Evolutionary conservation across 257 asterid genomes (phyloP).

Genomic region (Prunella vulgaris): DNA sequence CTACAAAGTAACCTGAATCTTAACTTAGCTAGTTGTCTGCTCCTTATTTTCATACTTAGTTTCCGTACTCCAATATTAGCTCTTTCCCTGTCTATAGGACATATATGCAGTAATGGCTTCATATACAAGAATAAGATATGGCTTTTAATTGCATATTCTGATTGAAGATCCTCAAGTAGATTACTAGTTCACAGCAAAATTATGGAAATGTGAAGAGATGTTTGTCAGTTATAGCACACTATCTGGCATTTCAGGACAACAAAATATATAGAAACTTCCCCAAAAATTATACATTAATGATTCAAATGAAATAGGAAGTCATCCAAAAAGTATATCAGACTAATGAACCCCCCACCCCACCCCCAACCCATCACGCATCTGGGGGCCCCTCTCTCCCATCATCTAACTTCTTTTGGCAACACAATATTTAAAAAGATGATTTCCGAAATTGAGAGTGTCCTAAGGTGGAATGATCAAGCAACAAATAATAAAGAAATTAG

Average conservation of each 20-base stretch:
- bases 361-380: not conserved
- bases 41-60: constrained; percentile 1
- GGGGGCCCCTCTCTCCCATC: not conserved
- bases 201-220: not conserved
- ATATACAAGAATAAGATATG: not conserved
- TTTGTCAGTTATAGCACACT: not conserved
- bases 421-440: not conserved
- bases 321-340: not conserved
- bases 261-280: not conserved
- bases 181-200: not conserved
- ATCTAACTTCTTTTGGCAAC: not conserved
- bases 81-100: not conserved
- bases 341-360: not conserved
- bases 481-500: not conserved
- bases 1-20: not conserved
- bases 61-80: not conserved
- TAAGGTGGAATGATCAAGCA: constrained; percentile 4
- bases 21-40: not conserved
- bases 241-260: not conserved
- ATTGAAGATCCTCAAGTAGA: constrained; percentile 14
- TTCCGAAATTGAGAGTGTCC: not conserved
- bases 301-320: not conserved
- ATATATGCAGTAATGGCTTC: not conserved
- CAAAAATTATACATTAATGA: not conserved
- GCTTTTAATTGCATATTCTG: not conserved